phyloP scores from a whole-genome alignment of 148 eudicot genomes.

The Diospyros lotus region DNA sequence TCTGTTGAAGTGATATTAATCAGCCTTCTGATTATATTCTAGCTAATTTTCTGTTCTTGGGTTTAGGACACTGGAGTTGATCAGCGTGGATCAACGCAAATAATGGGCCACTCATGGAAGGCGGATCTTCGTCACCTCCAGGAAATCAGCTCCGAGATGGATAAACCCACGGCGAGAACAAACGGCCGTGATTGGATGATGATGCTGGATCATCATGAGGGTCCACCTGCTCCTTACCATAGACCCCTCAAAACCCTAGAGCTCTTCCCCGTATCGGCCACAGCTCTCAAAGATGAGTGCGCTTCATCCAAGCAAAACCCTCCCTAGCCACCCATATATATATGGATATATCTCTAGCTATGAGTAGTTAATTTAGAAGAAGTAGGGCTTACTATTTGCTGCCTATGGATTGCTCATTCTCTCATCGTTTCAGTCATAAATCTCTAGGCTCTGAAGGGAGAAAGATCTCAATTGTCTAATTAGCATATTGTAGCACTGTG shows the following conservation, averaged over 20 bases:
- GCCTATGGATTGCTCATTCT: not conserved
- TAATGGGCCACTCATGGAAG: conserved; percentile 22
- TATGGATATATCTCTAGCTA: not conserved
- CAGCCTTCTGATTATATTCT: not conserved
- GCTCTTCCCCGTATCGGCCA: conserved; percentile 68
- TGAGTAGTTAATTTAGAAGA: not conserved
- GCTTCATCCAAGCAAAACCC: not conserved
- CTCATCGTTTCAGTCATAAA: not conserved
- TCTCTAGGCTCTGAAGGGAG: conserved; percentile 7
- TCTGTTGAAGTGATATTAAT: not conserved
- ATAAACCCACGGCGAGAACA: conserved; percentile 15
- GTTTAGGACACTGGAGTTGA: conserved; percentile 17
- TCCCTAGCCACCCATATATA: conserved; percentile 10
- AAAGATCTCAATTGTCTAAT: conserved; percentile 13
- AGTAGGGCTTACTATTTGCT: not conserved
- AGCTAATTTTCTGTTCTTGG: not conserved
- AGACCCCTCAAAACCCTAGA: conserved; percentile 65
- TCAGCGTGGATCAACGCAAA: conserved; percentile 9
- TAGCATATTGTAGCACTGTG: not conserved
- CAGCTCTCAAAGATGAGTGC: conserved; percentile 18
- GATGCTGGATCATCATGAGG: conserved; percentile 17
- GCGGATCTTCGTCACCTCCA: conserved; percentile 8
- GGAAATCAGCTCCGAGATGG: not conserved
- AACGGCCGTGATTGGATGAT: conserved; percentile 25
- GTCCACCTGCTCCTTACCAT: conserved; percentile 19